phyloP scores from a whole-genome alignment of 139 green algal species.

The Haematococcus lacustris region DNA sequence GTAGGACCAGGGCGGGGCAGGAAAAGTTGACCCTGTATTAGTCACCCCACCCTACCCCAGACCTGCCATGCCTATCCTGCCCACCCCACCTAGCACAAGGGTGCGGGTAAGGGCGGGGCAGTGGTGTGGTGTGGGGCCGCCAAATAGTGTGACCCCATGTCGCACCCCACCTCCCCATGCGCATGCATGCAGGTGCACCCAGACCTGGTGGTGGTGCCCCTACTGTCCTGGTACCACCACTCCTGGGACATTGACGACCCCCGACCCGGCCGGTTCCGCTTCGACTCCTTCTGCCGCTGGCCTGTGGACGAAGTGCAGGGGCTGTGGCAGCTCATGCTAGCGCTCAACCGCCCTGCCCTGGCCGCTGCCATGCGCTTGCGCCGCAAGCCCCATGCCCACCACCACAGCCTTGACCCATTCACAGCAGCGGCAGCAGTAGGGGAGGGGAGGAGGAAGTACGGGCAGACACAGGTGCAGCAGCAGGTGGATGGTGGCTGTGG shows the following conservation, averaged over 20 bases:
- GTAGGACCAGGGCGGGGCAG: not conserved
- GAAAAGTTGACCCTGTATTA: too few relatives aligned
- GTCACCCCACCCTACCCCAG: too few relatives aligned
- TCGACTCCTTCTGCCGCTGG: not conserved
- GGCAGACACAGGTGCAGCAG: too few relatives aligned
- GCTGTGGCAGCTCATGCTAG: conserved; percentile 5
- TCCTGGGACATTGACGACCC: not conserved
- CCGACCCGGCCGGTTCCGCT: not conserved
- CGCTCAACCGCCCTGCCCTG: not conserved
- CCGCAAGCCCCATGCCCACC: too few relatives aligned
- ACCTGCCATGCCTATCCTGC: not conserved
- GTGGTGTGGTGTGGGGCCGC: too few relatives aligned
- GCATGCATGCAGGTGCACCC: not conserved
- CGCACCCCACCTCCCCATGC: not conserved
- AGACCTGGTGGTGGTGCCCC: not conserved
- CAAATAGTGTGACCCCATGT: too few relatives aligned
- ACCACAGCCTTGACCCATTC: too few relatives aligned
- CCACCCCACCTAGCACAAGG: not conserved
- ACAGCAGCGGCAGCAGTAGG: too few relatives aligned
- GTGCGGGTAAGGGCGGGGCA: not conserved
- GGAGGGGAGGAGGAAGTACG: too few relatives aligned
- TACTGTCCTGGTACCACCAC: conserved; percentile 2
- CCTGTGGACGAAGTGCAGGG: not conserved
- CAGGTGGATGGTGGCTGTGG: too few relatives aligned
- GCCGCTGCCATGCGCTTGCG: too few relatives aligned